A percentile compares a stretch with the other conserved stretches of the same genome.
Conservation (phyloP, 257 asterid genomes). For the Eustoma russellianum region DNA sequence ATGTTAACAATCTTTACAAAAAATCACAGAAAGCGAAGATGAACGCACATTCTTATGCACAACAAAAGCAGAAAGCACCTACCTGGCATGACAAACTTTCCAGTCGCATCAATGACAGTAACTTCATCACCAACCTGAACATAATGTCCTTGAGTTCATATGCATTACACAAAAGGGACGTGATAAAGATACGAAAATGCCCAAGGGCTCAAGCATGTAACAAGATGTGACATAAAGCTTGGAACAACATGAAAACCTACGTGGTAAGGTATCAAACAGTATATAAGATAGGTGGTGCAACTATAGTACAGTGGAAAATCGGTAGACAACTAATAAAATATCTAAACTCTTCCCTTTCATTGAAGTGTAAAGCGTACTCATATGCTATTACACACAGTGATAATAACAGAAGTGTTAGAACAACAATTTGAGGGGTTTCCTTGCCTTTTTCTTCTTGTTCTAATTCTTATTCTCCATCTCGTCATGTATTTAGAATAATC, state of each 20-base stretch:
- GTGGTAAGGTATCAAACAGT: neutral
- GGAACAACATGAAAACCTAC: neutral
- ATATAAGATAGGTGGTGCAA: neutral
- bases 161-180: neutral
- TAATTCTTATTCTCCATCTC: no score
- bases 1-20: neutral
- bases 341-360: no score
- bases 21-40: neutral
- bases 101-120: constrained; percentile 74
- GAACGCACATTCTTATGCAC: neutral
- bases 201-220: no score
- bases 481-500: no score
- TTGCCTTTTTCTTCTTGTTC: no score
- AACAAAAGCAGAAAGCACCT: constrained; percentile 10
- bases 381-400: no score
- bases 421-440: no score
- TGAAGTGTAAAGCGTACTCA: no score
- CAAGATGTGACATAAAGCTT: neutral
- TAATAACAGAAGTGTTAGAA: no score
- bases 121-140: constrained; percentile 75
- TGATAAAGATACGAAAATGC: neutral
- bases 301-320: no score
- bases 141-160: constrained; percentile 13
- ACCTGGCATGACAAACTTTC: constrained; percentile 99
- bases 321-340: no score